These are phyloP conservation scores for Ganoderma boninense DNA, from an alignment of 1,284 basidiomycete genomes.

Conservation along the genomic window DNA sequence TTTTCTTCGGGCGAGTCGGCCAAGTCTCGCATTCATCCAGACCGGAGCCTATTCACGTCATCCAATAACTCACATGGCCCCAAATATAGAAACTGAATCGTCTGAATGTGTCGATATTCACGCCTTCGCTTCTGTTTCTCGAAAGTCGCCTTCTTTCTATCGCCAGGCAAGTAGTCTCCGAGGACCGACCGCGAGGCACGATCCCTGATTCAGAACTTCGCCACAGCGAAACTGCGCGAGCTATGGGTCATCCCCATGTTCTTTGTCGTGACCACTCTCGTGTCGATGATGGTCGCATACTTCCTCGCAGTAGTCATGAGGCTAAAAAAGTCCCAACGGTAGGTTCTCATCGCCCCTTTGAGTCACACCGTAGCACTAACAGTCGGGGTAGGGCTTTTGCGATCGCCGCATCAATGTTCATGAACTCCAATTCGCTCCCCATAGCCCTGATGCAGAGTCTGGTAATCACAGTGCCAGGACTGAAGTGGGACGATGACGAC, in stretches of 20 bases:
- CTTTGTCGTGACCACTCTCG: slow-evolving; percentile 75
- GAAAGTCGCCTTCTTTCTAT: slow-evolving; percentile 88
- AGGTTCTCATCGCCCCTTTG: slow-evolving; percentile 26
- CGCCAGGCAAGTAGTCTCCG: slow-evolving; percentile 58
- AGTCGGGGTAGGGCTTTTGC: slow-evolving; percentile 71
- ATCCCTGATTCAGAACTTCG: slow-evolving; percentile 35
- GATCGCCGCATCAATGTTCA: slow-evolving; percentile 87
- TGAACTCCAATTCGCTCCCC: slow-evolving; percentile 94
- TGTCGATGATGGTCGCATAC: slow-evolving; percentile 68
- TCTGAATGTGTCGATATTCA: slow-evolving; percentile 90
- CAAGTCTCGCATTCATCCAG: slow-evolving; percentile 4
- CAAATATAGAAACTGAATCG: slow-evolving; percentile 72
- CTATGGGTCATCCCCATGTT: slow-evolving; percentile 92
- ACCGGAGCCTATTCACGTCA: background rate
- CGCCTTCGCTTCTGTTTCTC: slow-evolving; percentile 92
- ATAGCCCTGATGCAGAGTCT: slow-evolving; percentile 93
- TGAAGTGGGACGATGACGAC: slow-evolving; percentile 88
- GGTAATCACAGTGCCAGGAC: slow-evolving; percentile 82
- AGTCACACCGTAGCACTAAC: background rate
- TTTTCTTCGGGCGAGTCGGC: background rate
- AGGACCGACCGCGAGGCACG: background rate
- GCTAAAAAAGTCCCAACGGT: slow-evolving; percentile 72
- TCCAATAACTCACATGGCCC: background rate
- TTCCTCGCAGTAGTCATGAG: slow-evolving; percentile 58
- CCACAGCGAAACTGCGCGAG: slow-evolving; percentile 78